Evolutionary conservation across 352 stramenopile species (phyloP).

Genomic region (Globisporangium recalcitrans): DNA sequence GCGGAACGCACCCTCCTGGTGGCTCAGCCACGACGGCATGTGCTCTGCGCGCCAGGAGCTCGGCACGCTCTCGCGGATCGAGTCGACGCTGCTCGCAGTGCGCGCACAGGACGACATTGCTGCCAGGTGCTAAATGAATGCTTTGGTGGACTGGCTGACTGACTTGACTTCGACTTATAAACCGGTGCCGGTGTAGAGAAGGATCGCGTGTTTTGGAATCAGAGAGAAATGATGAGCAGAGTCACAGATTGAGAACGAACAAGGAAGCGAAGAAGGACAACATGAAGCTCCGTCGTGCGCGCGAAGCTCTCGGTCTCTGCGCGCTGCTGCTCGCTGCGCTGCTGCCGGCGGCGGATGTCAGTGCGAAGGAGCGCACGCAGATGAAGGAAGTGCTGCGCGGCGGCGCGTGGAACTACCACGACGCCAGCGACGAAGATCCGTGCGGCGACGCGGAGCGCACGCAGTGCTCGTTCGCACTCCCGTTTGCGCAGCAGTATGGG

Average conservation of each 20-base stretch:
- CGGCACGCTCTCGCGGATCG: slow-evolving; percentile 6
- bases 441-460: slow-evolving; percentile 14
- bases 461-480: slow-evolving; percentile 12
- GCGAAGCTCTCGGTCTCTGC: neutral
- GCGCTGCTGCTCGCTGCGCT: slow-evolving; percentile 1
- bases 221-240: neutral
- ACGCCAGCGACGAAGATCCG: slow-evolving; percentile 17
- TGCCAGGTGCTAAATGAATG: too few relatives aligned
- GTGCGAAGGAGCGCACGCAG: neutral
- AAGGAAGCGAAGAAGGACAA: neutral
- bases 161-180: too few relatives aligned
- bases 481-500: slow-evolving; percentile 17
- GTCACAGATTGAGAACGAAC: neutral
- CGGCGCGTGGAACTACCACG: slow-evolving; percentile 29
- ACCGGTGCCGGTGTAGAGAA: too few relatives aligned
- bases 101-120: neutral
- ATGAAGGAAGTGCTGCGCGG: slow-evolving; percentile 16
- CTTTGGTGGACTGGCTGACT: too few relatives aligned
- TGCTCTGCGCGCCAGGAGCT: slow-evolving; percentile 6
- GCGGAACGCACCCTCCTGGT: slow-evolving; percentile 14
- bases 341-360: neutral
- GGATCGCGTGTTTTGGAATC: neutral
- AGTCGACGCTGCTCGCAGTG: slow-evolving; percentile 2
- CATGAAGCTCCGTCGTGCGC: neutral
- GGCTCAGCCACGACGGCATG: slow-evolving; percentile 2